A percentile compares a stretch with the other conserved stretches of the same genome.
These are phyloP conservation scores for Piloderma croceum DNA, from an alignment of 768 basidiomycete species.

Conservation along the genomic window DNA sequence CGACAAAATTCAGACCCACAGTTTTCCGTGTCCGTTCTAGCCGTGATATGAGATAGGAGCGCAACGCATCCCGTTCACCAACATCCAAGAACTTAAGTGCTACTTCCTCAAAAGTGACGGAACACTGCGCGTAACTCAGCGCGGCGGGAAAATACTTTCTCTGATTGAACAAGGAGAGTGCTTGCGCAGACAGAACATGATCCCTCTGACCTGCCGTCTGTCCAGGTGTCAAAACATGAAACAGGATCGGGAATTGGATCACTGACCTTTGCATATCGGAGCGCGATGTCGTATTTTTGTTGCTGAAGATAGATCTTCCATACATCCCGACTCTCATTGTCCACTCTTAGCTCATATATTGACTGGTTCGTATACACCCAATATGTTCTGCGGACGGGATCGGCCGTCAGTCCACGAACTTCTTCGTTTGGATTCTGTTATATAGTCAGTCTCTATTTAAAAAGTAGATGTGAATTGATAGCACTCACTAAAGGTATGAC, in stretches of 20 bases:
- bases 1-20: conserved; percentile 38
- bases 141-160: conserved; percentile 88
- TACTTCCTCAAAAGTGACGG: conserved; percentile 86
- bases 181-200: conserved; percentile 77
- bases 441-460: neutral
- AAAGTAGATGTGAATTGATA: neutral
- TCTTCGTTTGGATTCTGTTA: conserved; percentile 68
- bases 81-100: conserved; percentile 84
- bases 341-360: conserved; percentile 79
- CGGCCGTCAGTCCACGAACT: conserved; percentile 71
- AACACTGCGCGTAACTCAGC: conserved; percentile 86
- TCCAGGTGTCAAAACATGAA: conserved; percentile 2
- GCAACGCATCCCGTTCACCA: conserved; percentile 82
- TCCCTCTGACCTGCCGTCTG: conserved; percentile 89
- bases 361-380: conserved; percentile 92
- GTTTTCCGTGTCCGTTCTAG: conserved; percentile 80
- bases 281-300: conserved; percentile 69
- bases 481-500: conserved; percentile 64
- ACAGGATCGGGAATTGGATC: neutral
- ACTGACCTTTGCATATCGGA: conserved; percentile 76
- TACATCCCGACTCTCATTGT: conserved; percentile 88
- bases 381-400: conserved; percentile 83
- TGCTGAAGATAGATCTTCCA: conserved; percentile 88
- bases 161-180: conserved; percentile 69
- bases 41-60: conserved; percentile 84